Evolutionary conservation across 371 early-diverging fungal species (phyloP), one percentile per base, ranked within the genome.

Genomic region (Coemansia sp.): DNA sequence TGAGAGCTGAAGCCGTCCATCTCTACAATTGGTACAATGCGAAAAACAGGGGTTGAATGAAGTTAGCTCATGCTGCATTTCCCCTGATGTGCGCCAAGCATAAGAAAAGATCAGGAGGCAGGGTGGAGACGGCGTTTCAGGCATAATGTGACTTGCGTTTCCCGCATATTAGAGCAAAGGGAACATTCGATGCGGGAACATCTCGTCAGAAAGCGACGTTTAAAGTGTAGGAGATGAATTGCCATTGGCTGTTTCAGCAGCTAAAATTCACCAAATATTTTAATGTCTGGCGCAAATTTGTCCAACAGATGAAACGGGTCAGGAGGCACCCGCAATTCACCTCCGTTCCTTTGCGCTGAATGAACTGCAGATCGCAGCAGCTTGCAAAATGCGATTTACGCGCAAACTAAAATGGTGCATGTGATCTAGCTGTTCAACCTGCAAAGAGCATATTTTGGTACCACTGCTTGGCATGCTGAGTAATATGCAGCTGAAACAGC

Each of bases 1-100:
- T 85, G 82, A 1, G 91, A 85, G 61, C 86, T 77, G 71, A 92
- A 84, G 1, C 92, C 92, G 67, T 92, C 92, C 90, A 92, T 91
- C 81, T 90, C 92, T 90, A 77, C 40, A 32, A 28, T 19, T n/a
- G 9, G 21, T 12, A 58, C 39, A 58, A 17, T 24, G 17, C 12
- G 8, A 32, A 9, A 26, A 13, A n/a, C 48, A 48, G 56, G 58
- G 58, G 58, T 6, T 19, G 12, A 19, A 19, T 56, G 15, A 7
- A 28, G 23, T 58, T 58, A 58, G 40, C 17, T 58, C 58, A 58
- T 36, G 23, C 3, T 58, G 58, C 58, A 40, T n/a, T 8, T 28
- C 19, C 19, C 58, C 28, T 19, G 12, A 39, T 32, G 58, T 32
- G 58, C 29, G 32, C 58, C 58, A 58, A 58, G 58, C 28, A 28